These are phyloP conservation scores for Neurospora africana DNA, from an alignment of 495 filamentous ascomycete genomes.

Conservation along the genomic window DNA sequence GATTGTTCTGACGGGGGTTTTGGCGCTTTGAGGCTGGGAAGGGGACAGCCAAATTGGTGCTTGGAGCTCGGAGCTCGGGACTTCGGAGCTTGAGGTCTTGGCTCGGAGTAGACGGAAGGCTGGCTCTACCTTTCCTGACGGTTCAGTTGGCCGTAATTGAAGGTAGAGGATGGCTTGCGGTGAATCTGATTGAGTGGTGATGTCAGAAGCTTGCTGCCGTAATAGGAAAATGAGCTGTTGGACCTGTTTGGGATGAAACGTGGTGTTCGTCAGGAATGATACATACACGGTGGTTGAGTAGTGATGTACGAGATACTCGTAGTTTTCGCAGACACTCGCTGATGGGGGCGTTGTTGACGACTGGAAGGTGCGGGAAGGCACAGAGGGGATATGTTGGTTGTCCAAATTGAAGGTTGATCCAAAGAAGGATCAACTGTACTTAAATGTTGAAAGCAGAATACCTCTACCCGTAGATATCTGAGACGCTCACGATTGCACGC, in stretches of 20 bases:
- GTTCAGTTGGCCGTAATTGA: not conserved
- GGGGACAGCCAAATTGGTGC: not conserved
- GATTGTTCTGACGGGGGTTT: not conserved
- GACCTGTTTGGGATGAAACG: not conserved
- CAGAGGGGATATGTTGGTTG: not conserved
- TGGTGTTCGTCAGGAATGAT: not conserved
- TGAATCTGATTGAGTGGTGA: not conserved
- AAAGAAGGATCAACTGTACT: not conserved
- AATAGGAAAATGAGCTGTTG: not conserved
- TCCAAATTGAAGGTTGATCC: not conserved
- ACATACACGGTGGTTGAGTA: not conserved
- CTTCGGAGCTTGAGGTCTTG: too few species aligned
- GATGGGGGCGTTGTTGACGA: not conserved
- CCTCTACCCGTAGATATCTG: not conserved
- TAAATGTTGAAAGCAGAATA: not conserved
- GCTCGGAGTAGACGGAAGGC: not conserved
- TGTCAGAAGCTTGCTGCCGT: not conserved
- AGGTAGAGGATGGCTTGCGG: not conserved
- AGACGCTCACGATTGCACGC: not conserved
- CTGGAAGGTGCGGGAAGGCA: not conserved
- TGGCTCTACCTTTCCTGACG: not conserved
- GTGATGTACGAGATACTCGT: not conserved
- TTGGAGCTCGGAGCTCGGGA: not conserved
- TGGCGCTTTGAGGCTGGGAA: not conserved
- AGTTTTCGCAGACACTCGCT: not conserved